phyloP scores from a whole-genome alignment of 163 green algal species.

The Trebouxia gelatinosa region DNA sequence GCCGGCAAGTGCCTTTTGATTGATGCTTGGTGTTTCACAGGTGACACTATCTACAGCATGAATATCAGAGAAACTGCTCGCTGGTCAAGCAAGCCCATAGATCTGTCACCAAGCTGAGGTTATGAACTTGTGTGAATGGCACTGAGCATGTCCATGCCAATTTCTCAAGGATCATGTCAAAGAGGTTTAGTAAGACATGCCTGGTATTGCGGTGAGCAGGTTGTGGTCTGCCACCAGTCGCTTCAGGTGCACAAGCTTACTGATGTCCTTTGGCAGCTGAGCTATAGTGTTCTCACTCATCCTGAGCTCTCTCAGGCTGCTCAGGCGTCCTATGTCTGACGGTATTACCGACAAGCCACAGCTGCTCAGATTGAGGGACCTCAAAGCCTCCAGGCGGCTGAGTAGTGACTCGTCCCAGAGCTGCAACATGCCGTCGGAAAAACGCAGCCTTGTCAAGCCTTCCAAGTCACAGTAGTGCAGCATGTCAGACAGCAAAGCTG shows the following conservation, averaged over 20 bases:
- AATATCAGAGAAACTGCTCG: not conserved
- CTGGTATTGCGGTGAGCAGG: conserved; percentile 62
- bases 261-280: conserved; percentile 63
- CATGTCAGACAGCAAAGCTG: conserved; percentile 32
- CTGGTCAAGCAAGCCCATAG: not conserved
- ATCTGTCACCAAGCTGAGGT: not conserved
- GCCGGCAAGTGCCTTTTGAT: too few relatives aligned
- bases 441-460: conserved; percentile 33
- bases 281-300: conserved; percentile 82
- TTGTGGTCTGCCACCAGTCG: conserved; percentile 72
- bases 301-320: conserved; percentile 66
- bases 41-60: not conserved
- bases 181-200: conserved; percentile 8
- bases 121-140: too few relatives aligned
- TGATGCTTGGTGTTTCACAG: too few relatives aligned
- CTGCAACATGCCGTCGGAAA: conserved; percentile 21
- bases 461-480: conserved; percentile 36
- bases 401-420: not conserved
- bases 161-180: not conserved
- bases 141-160: too few relatives aligned
- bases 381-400: not conserved
- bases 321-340: conserved; percentile 47
- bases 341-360: conserved; percentile 61
- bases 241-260: conserved; percentile 50
- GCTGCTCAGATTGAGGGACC: conserved; percentile 64